phyloP scores from a whole-genome alignment of 2,329 filamentous ascomycete species.

The Aspergillus spinulosporus region DNA sequence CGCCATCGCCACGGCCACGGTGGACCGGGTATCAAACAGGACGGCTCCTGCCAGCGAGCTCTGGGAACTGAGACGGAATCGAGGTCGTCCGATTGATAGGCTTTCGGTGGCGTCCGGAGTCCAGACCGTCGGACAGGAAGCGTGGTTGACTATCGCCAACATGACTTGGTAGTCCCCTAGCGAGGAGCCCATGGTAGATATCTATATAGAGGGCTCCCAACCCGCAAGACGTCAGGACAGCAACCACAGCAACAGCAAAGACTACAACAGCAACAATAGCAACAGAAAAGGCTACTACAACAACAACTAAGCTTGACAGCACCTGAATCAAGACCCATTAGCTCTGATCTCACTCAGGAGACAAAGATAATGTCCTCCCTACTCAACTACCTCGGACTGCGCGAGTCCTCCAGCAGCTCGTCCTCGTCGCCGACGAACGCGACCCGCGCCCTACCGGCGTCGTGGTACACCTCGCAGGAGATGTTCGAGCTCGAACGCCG shows the following conservation, averaged over 20 bases:
- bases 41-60: not conserved
- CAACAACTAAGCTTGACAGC: too few species aligned
- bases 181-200: too few species aligned
- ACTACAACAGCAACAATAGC: too few species aligned
- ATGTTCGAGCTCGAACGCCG: not conserved
- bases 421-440: conserved; percentile 30
- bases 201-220: not conserved
- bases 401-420: conserved; percentile 13
- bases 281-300: too few species aligned
- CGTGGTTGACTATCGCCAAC: not conserved
- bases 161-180: not conserved
- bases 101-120: not conserved
- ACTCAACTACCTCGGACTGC: conserved; percentile 39
- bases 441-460: not conserved
- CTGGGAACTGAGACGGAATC: not conserved
- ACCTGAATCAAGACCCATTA: not conserved
- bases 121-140: not conserved
- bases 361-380: conserved; percentile 5
- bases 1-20: too few species aligned
- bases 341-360: not conserved
- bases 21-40: too few species aligned
- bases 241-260: too few species aligned
- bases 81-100: not conserved
- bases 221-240: not conserved
- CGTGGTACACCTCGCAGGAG: not conserved